phyloP scores from a whole-genome alignment of 1,284 basidiomycete species.

The Cryptococcus amylolentus region DNA sequence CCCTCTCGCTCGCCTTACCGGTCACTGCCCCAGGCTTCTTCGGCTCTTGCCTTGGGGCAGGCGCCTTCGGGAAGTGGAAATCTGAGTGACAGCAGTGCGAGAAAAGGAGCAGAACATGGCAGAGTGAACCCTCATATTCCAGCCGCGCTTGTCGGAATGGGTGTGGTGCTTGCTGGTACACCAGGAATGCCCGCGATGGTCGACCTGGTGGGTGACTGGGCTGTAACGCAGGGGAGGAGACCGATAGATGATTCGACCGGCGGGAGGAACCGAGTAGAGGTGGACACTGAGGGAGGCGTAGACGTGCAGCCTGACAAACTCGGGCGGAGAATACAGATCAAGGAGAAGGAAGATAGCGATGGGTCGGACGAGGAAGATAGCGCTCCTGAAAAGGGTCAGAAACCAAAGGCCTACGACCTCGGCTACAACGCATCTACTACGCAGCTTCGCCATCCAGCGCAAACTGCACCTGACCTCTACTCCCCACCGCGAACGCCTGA shows the following conservation, averaged over 20 bases:
- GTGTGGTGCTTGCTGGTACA: constrained; percentile 70
- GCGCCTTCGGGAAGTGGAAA: neutral
- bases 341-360: constrained; percentile 51
- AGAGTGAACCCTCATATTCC: constrained; percentile 69
- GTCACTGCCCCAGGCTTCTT: constrained; percentile 53
- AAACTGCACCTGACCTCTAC: constrained; percentile 15
- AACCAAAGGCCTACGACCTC: constrained; percentile 6
- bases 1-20: constrained; percentile 61
- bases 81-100: neutral
- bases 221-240: constrained; percentile 76
- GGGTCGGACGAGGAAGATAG: constrained; percentile 51
- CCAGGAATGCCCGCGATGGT: constrained; percentile 75
- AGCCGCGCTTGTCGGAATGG: constrained; percentile 80
- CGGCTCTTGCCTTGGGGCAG: constrained; percentile 15
- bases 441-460: constrained; percentile 8
- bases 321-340: constrained; percentile 29
- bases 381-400: neutral
- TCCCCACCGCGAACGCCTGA: constrained; percentile 18
- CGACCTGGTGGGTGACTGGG: constrained; percentile 71
- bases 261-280: constrained; percentile 40
- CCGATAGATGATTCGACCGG: constrained; percentile 41
- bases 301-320: constrained; percentile 29
- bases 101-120: constrained; percentile 56
- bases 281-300: constrained; percentile 40
- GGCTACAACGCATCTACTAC: constrained; percentile 2